Evolutionary conservation across 73 alveolate genomes (phyloP), one percentile per base, ranked within the genome.

Genomic region (Symbiodinium natans): DNA sequence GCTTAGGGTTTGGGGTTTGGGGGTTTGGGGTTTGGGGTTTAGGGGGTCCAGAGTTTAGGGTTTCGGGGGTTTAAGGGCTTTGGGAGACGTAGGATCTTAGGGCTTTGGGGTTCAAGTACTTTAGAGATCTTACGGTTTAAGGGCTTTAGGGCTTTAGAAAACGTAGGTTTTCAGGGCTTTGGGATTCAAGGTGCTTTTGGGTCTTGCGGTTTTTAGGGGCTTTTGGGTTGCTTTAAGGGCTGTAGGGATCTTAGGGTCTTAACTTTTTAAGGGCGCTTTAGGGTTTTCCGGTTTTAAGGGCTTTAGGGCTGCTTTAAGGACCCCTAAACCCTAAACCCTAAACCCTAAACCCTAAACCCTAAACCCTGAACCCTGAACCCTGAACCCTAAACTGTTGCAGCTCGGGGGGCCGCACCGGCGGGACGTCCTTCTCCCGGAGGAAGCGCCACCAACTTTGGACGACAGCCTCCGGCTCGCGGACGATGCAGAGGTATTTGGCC

Each of bases 371-470:
- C 56, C 56, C 56, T 43, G 11, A 43, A 43, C 56, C 56, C 56
- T 43, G 11, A 43, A 52, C 68, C 25, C 23, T 17, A 2, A 5
- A 21, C 21, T 52, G 29, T 21, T 52, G 29, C 25, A 52, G 1
- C 0, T 11, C 86, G 43, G 38, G 93, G 36, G 48, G 21, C 94
- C 63, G 82, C 94, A 86, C 11, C 10, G 42, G 33, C 0, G 94
- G 94, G 39, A 86, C 94, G 34, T 86, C 94, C 68, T 86, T 86
- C 38, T 86, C 83, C 59, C 94, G 94, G 83, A 86, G 41, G 39
- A 86, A 86, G 83, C 83, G 94, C 83, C 83, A 86, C 94, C 94
- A 86, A 83, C 94, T 86, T 4, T 42, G 94, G 31, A 86, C 63
- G 10, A 86, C 94, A 34, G 56, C 94, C 52, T 86, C 94, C 19